These are phyloP conservation scores for Aquilaria sinensis DNA, from an alignment of 345 rosid species.

Conservation along the genomic window DNA sequence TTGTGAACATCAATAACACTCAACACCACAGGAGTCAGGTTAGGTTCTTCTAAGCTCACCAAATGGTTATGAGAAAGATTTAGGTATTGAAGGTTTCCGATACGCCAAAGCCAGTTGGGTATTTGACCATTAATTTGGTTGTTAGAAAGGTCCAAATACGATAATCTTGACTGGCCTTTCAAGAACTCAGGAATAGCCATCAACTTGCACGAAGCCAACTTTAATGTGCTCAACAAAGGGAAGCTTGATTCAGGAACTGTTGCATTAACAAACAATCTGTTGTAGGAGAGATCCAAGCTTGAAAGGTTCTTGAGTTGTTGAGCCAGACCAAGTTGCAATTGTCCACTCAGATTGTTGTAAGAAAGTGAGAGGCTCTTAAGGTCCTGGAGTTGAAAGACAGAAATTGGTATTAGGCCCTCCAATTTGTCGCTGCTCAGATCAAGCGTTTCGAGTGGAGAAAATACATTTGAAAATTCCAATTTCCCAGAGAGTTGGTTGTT, in stretches of 20 bases:
- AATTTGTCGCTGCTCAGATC: slow-evolving; percentile 36
- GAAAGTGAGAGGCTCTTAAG: slow-evolving; percentile 30
- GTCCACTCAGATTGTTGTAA: slow-evolving; percentile 39
- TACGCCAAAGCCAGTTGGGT: slow-evolving; percentile 39
- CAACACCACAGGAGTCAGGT: not conserved
- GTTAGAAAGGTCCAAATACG: slow-evolving; percentile 30
- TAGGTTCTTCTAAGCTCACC: slow-evolving; percentile 5
- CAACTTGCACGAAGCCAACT: slow-evolving; percentile 42
- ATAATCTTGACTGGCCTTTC: slow-evolving; percentile 10
- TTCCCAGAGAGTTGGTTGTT: slow-evolving; percentile 29
- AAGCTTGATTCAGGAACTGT: not conserved
- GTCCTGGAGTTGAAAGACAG: slow-evolving; percentile 11
- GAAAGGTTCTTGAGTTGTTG: slow-evolving; percentile 21
- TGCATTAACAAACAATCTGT: slow-evolving; percentile 20
- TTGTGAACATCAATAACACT: slow-evolving; percentile 22
- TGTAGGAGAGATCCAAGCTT: slow-evolving; percentile 35
- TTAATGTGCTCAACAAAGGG: slow-evolving; percentile 14
- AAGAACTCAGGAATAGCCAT: slow-evolving; percentile 20
- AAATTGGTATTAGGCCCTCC: slow-evolving; percentile 19
- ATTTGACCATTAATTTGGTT: slow-evolving; percentile 31
- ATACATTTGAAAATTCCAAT: not conserved
- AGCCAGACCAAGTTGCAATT: slow-evolving; percentile 14
- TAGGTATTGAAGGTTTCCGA: not conserved
- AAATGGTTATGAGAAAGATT: slow-evolving; percentile 19
- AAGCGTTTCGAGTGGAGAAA: slow-evolving; percentile 10